Evolutionary conservation across 768 basidiomycete species (phyloP).

Genomic region (Lactarius psammicola): DNA sequence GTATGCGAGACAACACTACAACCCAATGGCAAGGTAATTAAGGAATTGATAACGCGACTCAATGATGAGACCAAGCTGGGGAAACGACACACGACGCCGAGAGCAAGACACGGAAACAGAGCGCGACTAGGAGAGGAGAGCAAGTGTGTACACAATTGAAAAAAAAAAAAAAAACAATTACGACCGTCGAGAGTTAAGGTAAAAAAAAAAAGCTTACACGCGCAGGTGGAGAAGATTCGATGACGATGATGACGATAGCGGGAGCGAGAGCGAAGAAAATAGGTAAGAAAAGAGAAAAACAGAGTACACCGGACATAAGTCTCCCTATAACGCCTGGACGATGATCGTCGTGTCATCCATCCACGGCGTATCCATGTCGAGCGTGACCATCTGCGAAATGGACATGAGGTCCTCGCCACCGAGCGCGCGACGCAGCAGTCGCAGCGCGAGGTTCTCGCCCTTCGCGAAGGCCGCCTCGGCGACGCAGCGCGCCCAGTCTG

Average conservation of each 20-base stretch:
- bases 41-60: background rate
- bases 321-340: conserved; percentile 38
- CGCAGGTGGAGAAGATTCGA: background rate
- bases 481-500: conserved; percentile 40
- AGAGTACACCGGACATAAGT: too few species aligned
- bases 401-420: conserved; percentile 43
- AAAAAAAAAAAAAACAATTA: background rate
- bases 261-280: background rate
- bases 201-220: background rate
- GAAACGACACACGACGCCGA: conserved; percentile 2
- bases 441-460: conserved; percentile 40
- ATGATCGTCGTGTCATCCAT: conserved; percentile 52
- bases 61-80: background rate
- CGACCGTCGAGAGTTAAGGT: background rate
- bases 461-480: conserved; percentile 25
- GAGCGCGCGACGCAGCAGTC: conserved; percentile 43
- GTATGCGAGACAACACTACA: background rate
- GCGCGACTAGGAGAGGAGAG: background rate
- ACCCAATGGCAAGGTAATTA: background rate
- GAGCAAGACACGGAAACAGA: background rate
- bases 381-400: conserved; percentile 45
- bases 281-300: too few species aligned
- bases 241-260: background rate
- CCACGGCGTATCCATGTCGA: conserved; percentile 51
- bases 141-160: background rate